Base-by-base conservation (phyloP, 805 yeast genomes). In the Yamadazyma nakazawae region DNA sequence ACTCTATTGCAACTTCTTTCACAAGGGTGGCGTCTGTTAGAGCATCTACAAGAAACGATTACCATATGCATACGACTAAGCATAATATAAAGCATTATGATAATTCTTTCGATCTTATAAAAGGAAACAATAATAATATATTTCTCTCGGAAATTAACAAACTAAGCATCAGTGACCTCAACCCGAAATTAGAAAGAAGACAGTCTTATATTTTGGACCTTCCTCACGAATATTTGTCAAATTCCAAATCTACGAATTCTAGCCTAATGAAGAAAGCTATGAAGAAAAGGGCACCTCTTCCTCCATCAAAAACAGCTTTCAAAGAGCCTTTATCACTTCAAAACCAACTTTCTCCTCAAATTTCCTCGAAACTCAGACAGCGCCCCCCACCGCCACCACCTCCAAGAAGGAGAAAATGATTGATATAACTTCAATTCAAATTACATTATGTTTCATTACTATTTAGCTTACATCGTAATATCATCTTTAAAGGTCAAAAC, bases 401-500 rank as follows among this genome's bases (percentile, higher is more conserved):
- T 9, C 67, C 67, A 13, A 58, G 72, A 50, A 53, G 69, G 37
- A 58, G 53, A 35, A 40, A 34, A 18, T 45, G 16, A 39, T 17
- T 14, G 7, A 37, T 9, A 43, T 31, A 30, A 19, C 31, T 25
- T 16, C 11, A 43, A 17, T 38, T 28, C 32, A 28, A 28, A 13
- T 28, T 28, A 28, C 11, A 28, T 28, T 28, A 28, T 28, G 11
- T 19, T 37, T 18, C 25, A 28, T 28, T 28, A 28, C 12, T 35
- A 28, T 13, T 11, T 17, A 43, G 7, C 6, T 43, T 57, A 66
- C 64, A 65, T 59, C 12, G 64, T 58, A 5, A 66, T 55, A 48
- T 67, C 71, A n/a, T 84, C 88, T 48, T 80, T 82, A 58, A 88
- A 88, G 47, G 81, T 79, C 51, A 88, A 70, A 24, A 83, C 74